Evolutionary conservation across 352 stramenopile genomes (phyloP), one percentile per base, ranked within the genome.

Genomic region (Pythium aristosporum): DNA sequence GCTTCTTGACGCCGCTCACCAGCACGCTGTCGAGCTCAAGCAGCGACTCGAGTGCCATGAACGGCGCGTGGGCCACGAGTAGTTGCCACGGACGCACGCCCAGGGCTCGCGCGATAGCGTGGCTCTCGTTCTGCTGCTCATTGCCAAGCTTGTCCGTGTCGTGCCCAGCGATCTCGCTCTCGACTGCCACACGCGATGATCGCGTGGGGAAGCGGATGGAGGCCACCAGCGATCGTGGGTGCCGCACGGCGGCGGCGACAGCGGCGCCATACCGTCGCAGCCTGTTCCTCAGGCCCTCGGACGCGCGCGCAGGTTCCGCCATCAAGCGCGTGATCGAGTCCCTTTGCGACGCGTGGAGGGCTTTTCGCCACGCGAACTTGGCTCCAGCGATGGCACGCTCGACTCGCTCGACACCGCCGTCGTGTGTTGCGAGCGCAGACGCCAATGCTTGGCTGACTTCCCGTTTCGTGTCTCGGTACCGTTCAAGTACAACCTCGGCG

Each of bases 351-450:
- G 23, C 34, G 1, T 73, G 71, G 20, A 86, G 64, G 0, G 71
- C 65, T 2, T 73, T 61, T 28, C 57, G 63, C 77, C 77, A 86
- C 36, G 76, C 72, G 63, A 79, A 84, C 20, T 72, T 61, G 54
- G 78, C 78, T 1, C 73, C 73, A 10, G 76, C 41, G 10, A 82
- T 62, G 39, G 68, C 54, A 18, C 73, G 60, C 11, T 67, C 64
- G 5, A 86, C 42, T 1, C 67, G 70, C 20, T 71, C 63, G 49
- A 71, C 65, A 3, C 46, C 51, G 36, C 46, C 51, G 41, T 70
- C 49, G 28, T 52, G 52, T 2, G 57, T 28, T 7, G 68, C 57
- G 28, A 77, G 36, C 49, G 72, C 57, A 25, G 67, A 20, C 36
- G 69, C 65, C 1, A 74, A 50, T 2, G 64, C 61, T 9, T 44